Base-by-base conservation (phyloP, 495 filamentous ascomycete species). In the Neurospora discreta region DNA sequence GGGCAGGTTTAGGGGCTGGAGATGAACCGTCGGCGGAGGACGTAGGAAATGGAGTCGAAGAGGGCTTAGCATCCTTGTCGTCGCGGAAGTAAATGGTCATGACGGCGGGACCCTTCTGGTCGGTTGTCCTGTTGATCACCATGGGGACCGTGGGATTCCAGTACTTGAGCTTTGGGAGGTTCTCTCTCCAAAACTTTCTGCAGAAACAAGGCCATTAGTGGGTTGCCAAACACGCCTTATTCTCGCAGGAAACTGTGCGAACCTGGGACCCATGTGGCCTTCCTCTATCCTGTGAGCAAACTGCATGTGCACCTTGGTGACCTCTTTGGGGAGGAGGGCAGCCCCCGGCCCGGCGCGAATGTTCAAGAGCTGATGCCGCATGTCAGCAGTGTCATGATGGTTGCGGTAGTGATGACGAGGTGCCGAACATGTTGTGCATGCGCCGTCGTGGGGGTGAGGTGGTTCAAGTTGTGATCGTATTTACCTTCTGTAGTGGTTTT, bases 71-170 rank as follows among this genome's bases (percentile, higher is more conserved):
- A 79, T 75, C 46, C 72, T 72, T 70, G 75, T 73, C 39, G 75
- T 84, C 77, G 74, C 80, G 77, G 78, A 92, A 93, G 84, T 93
- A 93, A 70, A 99, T 83, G 72, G 89, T 91, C 81, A 98, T 83
- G 2, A 82, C 87, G 6, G 94, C 89, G 2, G 86, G 89, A 43
- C 83, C 88, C 68, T 76, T 79, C 69, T 88, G 82, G 33, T 91
- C 83, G 23, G 72, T 58, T 26, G 85, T 89, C 68, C 92, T 90
- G 75, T 88, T 88, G 70, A 98, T 89, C 42, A 91, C 90, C 89
- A 98, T 95, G 18, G 88, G 86, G 18, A 98, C 79, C 9, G 87
- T 84, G 0, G 95, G 95, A 79, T 99, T 99, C 84, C 95, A 91
- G 84, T 90, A 98, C 85, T 99, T 97, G 33, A 99, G 84, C 74